These are phyloP conservation scores for Thelonectria blattea DNA, from an alignment of 2,329 filamentous ascomycete species.

Conservation along the genomic window DNA sequence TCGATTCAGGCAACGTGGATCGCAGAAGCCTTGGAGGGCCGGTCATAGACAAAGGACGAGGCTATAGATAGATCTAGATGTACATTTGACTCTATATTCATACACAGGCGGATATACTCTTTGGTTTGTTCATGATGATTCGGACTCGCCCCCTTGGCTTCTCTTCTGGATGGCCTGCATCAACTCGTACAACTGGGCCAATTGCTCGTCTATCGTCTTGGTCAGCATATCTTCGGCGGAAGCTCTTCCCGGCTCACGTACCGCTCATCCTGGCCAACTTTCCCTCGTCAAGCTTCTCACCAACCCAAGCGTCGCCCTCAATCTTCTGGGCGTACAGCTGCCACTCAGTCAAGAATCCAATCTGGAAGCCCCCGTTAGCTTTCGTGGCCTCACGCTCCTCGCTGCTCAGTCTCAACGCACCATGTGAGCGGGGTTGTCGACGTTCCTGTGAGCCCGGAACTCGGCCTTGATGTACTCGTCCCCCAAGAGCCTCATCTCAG, in stretches of 20 bases:
- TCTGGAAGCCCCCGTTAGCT: conserved; percentile 57
- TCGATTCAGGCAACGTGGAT: conserved; percentile 67
- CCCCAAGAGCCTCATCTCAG: conserved; percentile 79
- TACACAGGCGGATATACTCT: conserved; percentile 14
- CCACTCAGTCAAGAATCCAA: conserved; percentile 96
- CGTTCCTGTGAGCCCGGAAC: conserved; percentile 80
- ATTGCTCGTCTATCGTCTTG: conserved; percentile 75
- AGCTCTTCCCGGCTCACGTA: conserved; percentile 49
- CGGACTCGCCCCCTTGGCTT: conserved; percentile 34
- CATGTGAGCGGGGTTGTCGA: conserved; percentile 92
- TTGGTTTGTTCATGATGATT: conserved; percentile 33
- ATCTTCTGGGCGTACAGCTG: conserved; percentile 92
- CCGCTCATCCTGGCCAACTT: conserved; percentile 96
- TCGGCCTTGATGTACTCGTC: conserved; percentile 94
- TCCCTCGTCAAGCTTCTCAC: conserved; percentile 78
- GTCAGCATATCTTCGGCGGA: conserved; percentile 10
- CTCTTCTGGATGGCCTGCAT: conserved; percentile 77
- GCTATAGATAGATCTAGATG: conserved; percentile 16
- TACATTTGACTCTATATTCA: conserved; percentile 23
- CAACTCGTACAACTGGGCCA: conserved; percentile 91
- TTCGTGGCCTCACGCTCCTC: no score
- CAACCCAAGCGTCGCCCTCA: conserved; percentile 85
- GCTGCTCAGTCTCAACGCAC: conserved; percentile 62
- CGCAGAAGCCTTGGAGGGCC: conserved; percentile 52
- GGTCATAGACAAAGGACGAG: conserved; percentile 18